Base-by-base conservation (phyloP, 805 yeast genomes). In the Ogataea parapolymorpha region DNA sequence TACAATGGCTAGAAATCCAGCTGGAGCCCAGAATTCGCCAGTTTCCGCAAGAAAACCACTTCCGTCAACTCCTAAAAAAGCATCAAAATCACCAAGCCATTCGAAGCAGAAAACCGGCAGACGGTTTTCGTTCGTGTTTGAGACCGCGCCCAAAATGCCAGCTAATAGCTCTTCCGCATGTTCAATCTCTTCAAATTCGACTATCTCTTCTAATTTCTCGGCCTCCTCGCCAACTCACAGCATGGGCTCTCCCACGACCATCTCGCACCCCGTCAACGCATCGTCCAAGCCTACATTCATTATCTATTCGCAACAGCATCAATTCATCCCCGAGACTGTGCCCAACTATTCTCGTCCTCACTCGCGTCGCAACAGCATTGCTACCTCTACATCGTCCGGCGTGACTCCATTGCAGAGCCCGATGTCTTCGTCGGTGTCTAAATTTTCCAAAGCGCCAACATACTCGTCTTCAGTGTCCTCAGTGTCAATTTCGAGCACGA, bases 111-210 rank as follows among this genome's bases (percentile, higher is more conserved):
- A 35, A 18, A 27, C 42, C 16, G 27, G 18, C 22, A 20, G 40
- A 13, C 30, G 42, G 34, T 31, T 51, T 10, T 51, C 58, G 30
- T 53, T 53, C 40, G 54, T 53, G n/a, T 50, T 48, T 35, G 58
- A 53, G 34, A 39, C 49, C 6, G 44, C 54, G 2, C 50, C 50
- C 5, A 49, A 42, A 26, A 15, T 16, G 13, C 39, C 32, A 12
- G 34, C 13, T 15, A 25, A 32, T 14, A 31, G 34, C 23, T 45
- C 54, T 3, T 48, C 52, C 3, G 46, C 49, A 9, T 43, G 48
- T 23, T 47, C 56, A 9, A 35, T 47, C 14, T 50, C 56, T n/a
- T 50, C 55, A 3, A 42, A 31, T 14, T 50, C 51, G n/a, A 46
- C 54, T 12, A 35, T 42, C 5, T 50, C 52, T 22, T 47, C 51